Percentiles rank a stretch among this genome's conserved stretches.
These are phyloP conservation scores for Tulasnella sp. DNA, from an alignment of 768 basidiomycete species.

Conservation along the genomic window DNA sequence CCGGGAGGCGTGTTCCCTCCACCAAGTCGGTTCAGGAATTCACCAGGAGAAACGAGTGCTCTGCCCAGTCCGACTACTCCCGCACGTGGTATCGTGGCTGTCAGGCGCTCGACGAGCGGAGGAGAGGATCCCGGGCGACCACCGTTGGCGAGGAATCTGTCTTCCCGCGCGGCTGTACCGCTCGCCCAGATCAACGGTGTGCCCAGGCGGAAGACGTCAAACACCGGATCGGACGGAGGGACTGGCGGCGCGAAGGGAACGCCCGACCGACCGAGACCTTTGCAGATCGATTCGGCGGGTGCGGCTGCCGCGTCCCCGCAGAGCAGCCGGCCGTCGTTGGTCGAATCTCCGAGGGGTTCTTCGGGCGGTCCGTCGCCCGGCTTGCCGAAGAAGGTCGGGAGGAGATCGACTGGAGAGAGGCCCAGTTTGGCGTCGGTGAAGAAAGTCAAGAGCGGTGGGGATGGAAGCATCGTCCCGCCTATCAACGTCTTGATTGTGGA, in stretches of 20 bases:
- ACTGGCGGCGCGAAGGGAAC: background rate
- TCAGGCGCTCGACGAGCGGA: background rate
- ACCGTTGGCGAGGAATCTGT: constrained; percentile 10
- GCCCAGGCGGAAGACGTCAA: constrained; percentile 17
- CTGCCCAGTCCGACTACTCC: background rate
- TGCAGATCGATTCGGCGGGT: background rate
- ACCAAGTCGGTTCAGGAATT: background rate
- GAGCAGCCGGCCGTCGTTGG: background rate
- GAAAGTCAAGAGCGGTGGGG: constrained; percentile 56
- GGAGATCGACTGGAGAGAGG: constrained; percentile 26
- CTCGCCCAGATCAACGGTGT: background rate
- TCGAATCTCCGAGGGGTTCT: background rate
- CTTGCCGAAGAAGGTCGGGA: background rate
- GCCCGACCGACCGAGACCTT: background rate
- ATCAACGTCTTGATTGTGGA: constrained; percentile 99
- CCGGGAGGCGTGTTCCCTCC: background rate
- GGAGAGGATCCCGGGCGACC: constrained; percentile 34
- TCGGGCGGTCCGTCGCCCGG: background rate
- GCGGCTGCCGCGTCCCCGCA: background rate
- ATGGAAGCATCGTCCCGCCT: constrained; percentile 84
- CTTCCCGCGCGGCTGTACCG: constrained; percentile 1
- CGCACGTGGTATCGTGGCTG: background rate
- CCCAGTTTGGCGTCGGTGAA: constrained; percentile 45
- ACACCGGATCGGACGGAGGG: background rate
- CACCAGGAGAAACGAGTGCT: background rate